Percentiles rank a stretch among this genome's conserved stretches.
Conservation (phyloP, 1,284 basidiomycete species). For the Rhodotorula sp. region DNA sequence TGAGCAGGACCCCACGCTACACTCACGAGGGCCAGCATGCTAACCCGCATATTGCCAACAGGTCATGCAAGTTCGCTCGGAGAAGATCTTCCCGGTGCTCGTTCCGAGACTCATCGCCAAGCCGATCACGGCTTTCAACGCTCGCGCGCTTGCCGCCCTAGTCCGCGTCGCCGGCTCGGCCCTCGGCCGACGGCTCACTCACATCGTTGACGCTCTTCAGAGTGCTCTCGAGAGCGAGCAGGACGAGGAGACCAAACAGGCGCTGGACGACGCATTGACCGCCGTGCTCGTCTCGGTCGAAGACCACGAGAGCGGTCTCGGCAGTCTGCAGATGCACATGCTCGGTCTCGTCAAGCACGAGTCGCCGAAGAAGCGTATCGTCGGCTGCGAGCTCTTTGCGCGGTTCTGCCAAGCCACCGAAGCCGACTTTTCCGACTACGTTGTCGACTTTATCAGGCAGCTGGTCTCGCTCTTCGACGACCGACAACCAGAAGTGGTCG, state of each 20-base stretch:
- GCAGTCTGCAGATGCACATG: conserved; percentile 82
- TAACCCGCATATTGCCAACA: not conserved
- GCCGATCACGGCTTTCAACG: conserved; percentile 94
- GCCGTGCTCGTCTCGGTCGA: conserved; percentile 72
- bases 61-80: conserved; percentile 64
- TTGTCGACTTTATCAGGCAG: conserved; percentile 93
- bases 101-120: conserved; percentile 86
- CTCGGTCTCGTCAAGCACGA: conserved; percentile 80
- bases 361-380: conserved; percentile 67
- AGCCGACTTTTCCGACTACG: conserved; percentile 76
- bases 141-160: conserved; percentile 82
- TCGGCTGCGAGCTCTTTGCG: conserved; percentile 72
- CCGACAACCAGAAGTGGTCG: conserved; percentile 67
- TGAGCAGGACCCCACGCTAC: conserved; percentile 47
- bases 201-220: conserved; percentile 72
- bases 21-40: conserved; percentile 50
- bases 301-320: conserved; percentile 77
- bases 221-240: conserved; percentile 61
- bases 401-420: conserved; percentile 76
- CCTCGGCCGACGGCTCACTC: conserved; percentile 74
- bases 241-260: conserved; percentile 66
- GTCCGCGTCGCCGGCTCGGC: conserved; percentile 91
- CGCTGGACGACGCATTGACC: conserved; percentile 72
- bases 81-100: conserved; percentile 95
- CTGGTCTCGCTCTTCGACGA: conserved; percentile 85